Evolutionary conservation across 352 stramenopile genomes (phyloP).

Genomic region (Globisporangium rhizosaccharum): DNA sequence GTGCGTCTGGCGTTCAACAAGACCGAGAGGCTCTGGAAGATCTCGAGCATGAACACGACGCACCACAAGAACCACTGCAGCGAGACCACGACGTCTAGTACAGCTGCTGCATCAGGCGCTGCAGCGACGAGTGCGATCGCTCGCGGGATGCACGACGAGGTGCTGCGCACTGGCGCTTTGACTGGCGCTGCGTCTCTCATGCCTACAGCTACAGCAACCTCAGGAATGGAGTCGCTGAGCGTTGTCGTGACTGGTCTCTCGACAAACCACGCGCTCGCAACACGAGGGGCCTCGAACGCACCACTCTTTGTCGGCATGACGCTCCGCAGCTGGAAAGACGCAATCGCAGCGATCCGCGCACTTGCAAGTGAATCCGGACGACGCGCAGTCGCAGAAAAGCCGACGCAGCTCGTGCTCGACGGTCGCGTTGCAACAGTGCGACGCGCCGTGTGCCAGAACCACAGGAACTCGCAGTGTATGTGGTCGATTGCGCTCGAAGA

Average conservation of each 20-base stretch:
- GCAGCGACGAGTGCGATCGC: too few species aligned
- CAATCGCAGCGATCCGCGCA: conserved; percentile 38
- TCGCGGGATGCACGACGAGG: too few species aligned
- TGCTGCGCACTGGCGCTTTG: not conserved
- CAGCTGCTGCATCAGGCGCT: not conserved
- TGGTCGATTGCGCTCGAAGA: conserved; percentile 64
- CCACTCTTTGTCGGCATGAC: conserved; percentile 38
- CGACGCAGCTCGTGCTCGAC: conserved; percentile 32
- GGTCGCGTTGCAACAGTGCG: conserved; percentile 40
- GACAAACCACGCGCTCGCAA: too few species aligned
- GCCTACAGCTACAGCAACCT: not conserved
- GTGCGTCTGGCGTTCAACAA: conserved; percentile 58
- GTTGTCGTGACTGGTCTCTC: not conserved
- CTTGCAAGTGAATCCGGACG: conserved; percentile 56
- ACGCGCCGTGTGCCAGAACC: conserved; percentile 62
- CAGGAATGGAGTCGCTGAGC: not conserved
- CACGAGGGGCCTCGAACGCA: not conserved
- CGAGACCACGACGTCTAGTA: conserved; percentile 7
- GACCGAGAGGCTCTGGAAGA: conserved; percentile 66
- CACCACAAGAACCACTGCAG: conserved; percentile 61
- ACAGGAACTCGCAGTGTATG: conserved; percentile 66
- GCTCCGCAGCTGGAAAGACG: conserved; percentile 58
- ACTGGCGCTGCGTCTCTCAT: not conserved
- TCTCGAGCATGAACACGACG: conserved; percentile 61
- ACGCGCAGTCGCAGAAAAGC: conserved; percentile 48